phyloP scores from a whole-genome alignment of 495 filamentous ascomycete species.

The Usnea hakonensis region DNA sequence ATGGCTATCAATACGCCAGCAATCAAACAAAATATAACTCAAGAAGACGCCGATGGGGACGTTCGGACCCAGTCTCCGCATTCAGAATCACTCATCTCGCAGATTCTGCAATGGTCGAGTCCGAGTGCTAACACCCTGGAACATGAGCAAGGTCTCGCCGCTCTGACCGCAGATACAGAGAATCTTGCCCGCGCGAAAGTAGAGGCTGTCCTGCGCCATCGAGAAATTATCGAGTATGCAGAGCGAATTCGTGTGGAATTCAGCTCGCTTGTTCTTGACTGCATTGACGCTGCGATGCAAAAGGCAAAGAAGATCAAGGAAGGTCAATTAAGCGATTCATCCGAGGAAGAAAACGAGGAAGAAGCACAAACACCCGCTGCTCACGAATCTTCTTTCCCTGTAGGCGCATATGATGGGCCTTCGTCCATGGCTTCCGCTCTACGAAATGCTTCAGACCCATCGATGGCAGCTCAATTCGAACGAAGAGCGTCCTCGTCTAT shows the following conservation, averaged over 20 bases:
- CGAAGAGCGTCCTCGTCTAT: slow-evolving; percentile 49
- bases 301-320: slow-evolving; percentile 85
- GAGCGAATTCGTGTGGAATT: slow-evolving; percentile 94
- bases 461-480: slow-evolving; percentile 30
- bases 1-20: slow-evolving; percentile 89
- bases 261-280: slow-evolving; percentile 82
- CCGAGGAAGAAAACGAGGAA: slow-evolving; percentile 39
- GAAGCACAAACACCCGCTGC: slow-evolving; percentile 29
- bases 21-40: slow-evolving; percentile 69
- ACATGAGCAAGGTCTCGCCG: slow-evolving; percentile 84
- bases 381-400: slow-evolving; percentile 28
- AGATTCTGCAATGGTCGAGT: slow-evolving; percentile 92
- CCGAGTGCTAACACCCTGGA: slow-evolving; percentile 80
- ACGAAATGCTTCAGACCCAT: slow-evolving; percentile 30
- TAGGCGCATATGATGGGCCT: slow-evolving; percentile 33
- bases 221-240: slow-evolving; percentile 88
- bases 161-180: slow-evolving; percentile 82
- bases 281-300: slow-evolving; percentile 81
- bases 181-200: slow-evolving; percentile 76
- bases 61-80: slow-evolving; percentile 90
- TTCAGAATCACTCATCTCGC: slow-evolving; percentile 84
- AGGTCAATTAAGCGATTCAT: slow-evolving; percentile 74
- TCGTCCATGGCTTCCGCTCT: slow-evolving; percentile 38
- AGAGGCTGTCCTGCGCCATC: slow-evolving; percentile 83
- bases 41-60: slow-evolving; percentile 51